These are phyloP conservation scores for Gracilaria domingensis DNA, from an alignment of 23 red algal species.

Conservation along the genomic window DNA sequence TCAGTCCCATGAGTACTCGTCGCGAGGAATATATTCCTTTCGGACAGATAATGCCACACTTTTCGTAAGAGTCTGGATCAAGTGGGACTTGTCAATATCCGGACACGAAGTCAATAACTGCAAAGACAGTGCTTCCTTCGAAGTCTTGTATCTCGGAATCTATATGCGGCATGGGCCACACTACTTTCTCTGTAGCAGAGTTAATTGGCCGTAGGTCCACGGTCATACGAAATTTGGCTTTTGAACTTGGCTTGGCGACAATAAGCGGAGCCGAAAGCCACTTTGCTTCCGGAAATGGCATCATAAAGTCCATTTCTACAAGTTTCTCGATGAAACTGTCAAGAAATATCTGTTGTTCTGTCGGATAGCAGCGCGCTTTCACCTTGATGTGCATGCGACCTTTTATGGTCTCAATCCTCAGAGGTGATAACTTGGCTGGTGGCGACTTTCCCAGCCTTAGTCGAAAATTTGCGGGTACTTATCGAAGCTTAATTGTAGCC, in stretches of 20 bases:
- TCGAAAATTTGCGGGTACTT: neutral
- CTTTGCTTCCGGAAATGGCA: neutral
- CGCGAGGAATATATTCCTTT: neutral
- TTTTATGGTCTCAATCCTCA: neutral
- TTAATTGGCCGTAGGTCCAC: slow-evolving; percentile 60
- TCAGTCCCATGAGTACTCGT: slow-evolving; percentile 25
- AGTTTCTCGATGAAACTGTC: slow-evolving; percentile 16
- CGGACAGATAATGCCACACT: slow-evolving; percentile 21
- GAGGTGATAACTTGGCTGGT: slow-evolving; percentile 28
- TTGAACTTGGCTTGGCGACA: slow-evolving; percentile 28
- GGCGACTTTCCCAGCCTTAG: slow-evolving; percentile 56
- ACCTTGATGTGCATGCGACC: slow-evolving; percentile 11
- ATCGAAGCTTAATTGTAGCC: no score
- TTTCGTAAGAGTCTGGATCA: slow-evolving; percentile 37
- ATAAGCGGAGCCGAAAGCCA: slow-evolving; percentile 36
- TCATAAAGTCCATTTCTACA: slow-evolving; percentile 9
- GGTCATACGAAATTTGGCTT: slow-evolving; percentile 29
- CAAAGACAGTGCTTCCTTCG: slow-evolving; percentile 23
- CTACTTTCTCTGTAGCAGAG: slow-evolving; percentile 13
- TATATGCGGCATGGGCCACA: slow-evolving; percentile 26
- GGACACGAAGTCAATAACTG: slow-evolving; percentile 16
- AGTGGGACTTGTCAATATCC: slow-evolving; percentile 60
- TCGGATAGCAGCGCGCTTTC: slow-evolving; percentile 40
- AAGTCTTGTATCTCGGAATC: slow-evolving; percentile 38
- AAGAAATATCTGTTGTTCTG: slow-evolving; percentile 11